These are phyloP conservation scores for Schizophyllum commune DNA, from an alignment of 1,284 basidiomycete genomes.

Conservation along the genomic window DNA sequence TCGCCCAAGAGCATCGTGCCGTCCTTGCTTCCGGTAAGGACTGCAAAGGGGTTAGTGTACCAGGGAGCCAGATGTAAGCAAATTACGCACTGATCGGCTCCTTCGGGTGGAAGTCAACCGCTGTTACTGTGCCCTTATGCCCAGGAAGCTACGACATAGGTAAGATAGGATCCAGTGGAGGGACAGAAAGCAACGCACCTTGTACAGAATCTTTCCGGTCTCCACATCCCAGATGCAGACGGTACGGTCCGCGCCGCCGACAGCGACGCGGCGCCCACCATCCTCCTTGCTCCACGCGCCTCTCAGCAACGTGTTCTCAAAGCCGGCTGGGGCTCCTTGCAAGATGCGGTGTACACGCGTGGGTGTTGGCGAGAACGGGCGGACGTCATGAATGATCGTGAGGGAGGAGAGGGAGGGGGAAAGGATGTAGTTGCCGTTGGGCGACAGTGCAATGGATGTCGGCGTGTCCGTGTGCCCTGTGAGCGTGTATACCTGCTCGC, in stretches of 20 bases:
- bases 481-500: slow-evolving; percentile 68
- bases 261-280: slow-evolving; percentile 62
- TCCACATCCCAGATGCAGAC: slow-evolving; percentile 95
- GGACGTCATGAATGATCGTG: slow-evolving; percentile 81
- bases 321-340: slow-evolving; percentile 82
- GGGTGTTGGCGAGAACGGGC: slow-evolving; percentile 82
- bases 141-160: slow-evolving; percentile 62
- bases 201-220: slow-evolving; percentile 77
- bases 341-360: slow-evolving; percentile 75
- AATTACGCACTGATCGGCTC: slow-evolving; percentile 79
- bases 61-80: background rate
- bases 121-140: slow-evolving; percentile 88
- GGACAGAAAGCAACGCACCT: slow-evolving; percentile 34
- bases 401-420: slow-evolving; percentile 86
- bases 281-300: slow-evolving; percentile 81
- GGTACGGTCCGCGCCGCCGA: slow-evolving; percentile 76
- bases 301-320: slow-evolving; percentile 76
- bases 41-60: slow-evolving; percentile 25
- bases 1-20: slow-evolving; percentile 86
- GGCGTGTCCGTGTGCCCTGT: slow-evolving; percentile 84
- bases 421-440: slow-evolving; percentile 74
- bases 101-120: slow-evolving; percentile 86
- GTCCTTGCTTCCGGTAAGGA: slow-evolving; percentile 85
- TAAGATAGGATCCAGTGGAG: background rate
- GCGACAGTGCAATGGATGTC: slow-evolving; percentile 82